phyloP scores from a whole-genome alignment of 2,329 filamentous ascomycete genomes.

The Aspergillus pseudoterreus region DNA sequence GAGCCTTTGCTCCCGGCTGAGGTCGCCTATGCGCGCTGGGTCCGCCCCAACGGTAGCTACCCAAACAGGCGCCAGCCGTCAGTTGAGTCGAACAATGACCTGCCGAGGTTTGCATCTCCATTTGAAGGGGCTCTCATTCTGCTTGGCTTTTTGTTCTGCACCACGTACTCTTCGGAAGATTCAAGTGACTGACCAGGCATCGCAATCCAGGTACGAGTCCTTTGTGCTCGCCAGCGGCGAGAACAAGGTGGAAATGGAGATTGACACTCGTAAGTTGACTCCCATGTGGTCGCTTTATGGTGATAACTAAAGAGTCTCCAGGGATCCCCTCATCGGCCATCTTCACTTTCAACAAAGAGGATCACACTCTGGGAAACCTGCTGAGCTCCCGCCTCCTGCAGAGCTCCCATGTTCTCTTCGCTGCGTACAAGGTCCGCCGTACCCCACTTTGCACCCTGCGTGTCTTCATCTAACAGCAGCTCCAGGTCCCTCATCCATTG shows the following conservation, averaged over 20 bases:
- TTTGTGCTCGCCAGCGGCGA: conserved; percentile 84
- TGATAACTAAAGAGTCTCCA: conserved; percentile 31
- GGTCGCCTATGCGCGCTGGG: conserved; percentile 16
- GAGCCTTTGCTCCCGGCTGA: conserved; percentile 16
- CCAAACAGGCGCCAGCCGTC: conserved; percentile 19
- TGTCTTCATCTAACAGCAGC: not conserved
- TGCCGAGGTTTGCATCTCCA: conserved; percentile 16
- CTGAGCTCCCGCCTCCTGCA: conserved; percentile 81
- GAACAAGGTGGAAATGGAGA: conserved; percentile 86
- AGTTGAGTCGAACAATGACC: conserved; percentile 17
- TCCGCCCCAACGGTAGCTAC: conserved; percentile 4
- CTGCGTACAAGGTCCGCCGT: conserved; percentile 76
- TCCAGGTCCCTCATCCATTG: conserved; percentile 43
- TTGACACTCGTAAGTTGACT: conserved; percentile 73
- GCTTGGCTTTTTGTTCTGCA: not conserved
- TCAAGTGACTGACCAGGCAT: not conserved
- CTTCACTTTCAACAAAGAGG: conserved; percentile 94
- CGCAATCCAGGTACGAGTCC: conserved; percentile 72
- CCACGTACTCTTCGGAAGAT: not conserved
- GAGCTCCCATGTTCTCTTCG: conserved; percentile 79
- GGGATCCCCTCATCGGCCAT: conserved; percentile 92
- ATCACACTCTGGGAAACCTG: conserved; percentile 91
- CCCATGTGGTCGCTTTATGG: not conserved
- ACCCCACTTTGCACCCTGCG: conserved; percentile 21
- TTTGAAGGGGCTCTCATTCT: conserved; percentile 1